Base-by-base conservation (phyloP, 768 basidiomycete genomes). In the Cyathus striatus region DNA sequence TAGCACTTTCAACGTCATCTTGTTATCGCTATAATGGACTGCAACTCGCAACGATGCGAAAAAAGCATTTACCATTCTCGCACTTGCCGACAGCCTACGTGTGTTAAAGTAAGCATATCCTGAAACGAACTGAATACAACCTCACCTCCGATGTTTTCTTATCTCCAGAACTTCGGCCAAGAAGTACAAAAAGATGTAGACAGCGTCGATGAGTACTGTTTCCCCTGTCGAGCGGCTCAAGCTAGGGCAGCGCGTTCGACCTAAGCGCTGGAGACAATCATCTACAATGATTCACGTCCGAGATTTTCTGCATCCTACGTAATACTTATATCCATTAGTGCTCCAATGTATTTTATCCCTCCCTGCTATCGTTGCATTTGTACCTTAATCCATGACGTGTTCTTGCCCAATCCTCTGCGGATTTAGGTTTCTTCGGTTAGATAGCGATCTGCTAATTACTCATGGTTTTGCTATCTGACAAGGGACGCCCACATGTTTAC, bases 1-100 rank as follows among this genome's bases (percentile, higher is more conserved):
- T 20, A 89, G 86, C 86, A 89, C 58, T 89, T 88, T 57, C 86
- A 88, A 61, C 79, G 86, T 41, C 86, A 86, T 49, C 60, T 80
- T 27, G 73, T 89, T 46, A 67, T 80, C 39, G 86, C 83, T 40
- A 84, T 89, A 61, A 67, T 81, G 61, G 86, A 89, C 58, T 89
- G 86, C 65, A 78, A 79, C 57, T 79, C 76, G 7, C 53, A 55
- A 25, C 71, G 65, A 25, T 89, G 86, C 64, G 76, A 81, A 58
- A 71, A 72, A 50, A 86, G 83, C 53, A 70, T 72, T 43, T 66
- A 64, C 50, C 86, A 89, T 55, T 71, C 76, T 12, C 72, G 59
- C 42, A 60, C 58, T 37, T 88, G 86, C 58, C 72, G 69, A 43
- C 66, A 71, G 12, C 68, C 65, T 6, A 61, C 54, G 3, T 89